Evolutionary conservation across 2,329 filamentous ascomycete species (phyloP).

Genomic region (Cladosporium sphaerospermum): DNA sequence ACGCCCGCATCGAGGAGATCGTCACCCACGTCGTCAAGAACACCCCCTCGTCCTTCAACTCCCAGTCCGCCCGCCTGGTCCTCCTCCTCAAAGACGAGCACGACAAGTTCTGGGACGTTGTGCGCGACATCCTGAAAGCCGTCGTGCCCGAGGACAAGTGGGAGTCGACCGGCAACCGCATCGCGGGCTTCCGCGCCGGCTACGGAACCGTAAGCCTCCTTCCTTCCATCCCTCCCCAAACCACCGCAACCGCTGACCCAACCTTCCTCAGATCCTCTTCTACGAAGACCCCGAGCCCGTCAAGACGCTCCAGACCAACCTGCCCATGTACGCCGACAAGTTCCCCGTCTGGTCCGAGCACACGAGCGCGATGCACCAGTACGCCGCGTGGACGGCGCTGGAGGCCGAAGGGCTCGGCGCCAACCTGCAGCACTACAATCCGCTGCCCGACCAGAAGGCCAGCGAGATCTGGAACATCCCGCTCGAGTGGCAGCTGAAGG

Average conservation of each 20-base stretch:
- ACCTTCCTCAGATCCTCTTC: slow-evolving; percentile 60
- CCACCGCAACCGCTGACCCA: background rate
- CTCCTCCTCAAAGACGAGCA: slow-evolving; percentile 78
- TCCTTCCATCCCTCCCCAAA: background rate
- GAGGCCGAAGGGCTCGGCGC: slow-evolving; percentile 26
- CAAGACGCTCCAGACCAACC: slow-evolving; percentile 60
- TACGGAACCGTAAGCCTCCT: slow-evolving; percentile 64
- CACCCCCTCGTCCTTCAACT: slow-evolving; percentile 81
- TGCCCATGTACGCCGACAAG: slow-evolving; percentile 67
- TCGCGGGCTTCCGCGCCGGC: slow-evolving; percentile 59
- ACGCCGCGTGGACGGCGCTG: slow-evolving; percentile 24
- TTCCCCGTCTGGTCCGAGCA: slow-evolving; percentile 74
- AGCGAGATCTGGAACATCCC: slow-evolving; percentile 64
- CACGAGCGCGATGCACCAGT: slow-evolving; percentile 50
- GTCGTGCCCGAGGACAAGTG: slow-evolving; percentile 63
- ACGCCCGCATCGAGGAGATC: slow-evolving; percentile 63
- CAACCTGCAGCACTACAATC: slow-evolving; percentile 28
- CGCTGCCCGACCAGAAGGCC: slow-evolving; percentile 67
- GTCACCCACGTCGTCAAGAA: slow-evolving; percentile 55
- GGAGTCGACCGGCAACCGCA: slow-evolving; percentile 45
- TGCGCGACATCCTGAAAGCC: slow-evolving; percentile 56
- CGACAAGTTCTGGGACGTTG: slow-evolving; percentile 78
- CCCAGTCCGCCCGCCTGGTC: slow-evolving; percentile 71
- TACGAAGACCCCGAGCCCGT: slow-evolving; percentile 71
- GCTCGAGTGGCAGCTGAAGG: slow-evolving; percentile 66